A percentile compares a stretch with the other conserved stretches of the same genome.
These are phyloP conservation scores for Paramyrothecium sp. DNA, from an alignment of 2,329 filamentous ascomycete genomes.

Conservation along the genomic window DNA sequence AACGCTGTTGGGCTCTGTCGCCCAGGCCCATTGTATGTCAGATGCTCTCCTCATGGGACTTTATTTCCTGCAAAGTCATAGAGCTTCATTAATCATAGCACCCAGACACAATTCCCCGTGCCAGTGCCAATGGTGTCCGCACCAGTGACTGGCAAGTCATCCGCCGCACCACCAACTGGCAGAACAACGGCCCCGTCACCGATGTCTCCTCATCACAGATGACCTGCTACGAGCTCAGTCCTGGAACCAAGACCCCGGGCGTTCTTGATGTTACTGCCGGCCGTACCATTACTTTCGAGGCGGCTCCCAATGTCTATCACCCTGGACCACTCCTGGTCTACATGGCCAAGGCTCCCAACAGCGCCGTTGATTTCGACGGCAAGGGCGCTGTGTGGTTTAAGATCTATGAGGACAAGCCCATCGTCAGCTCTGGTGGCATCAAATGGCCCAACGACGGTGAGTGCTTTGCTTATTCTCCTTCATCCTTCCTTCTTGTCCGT, in stretches of 20 bases:
- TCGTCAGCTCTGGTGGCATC: slow-evolving; percentile 30
- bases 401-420: slow-evolving; percentile 41
- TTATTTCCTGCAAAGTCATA: neutral
- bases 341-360: slow-evolving; percentile 32
- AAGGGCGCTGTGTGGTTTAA: slow-evolving; percentile 36
- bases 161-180: slow-evolving; percentile 47
- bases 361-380: slow-evolving; percentile 36
- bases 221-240: slow-evolving; percentile 47
- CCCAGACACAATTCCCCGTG: slow-evolving; percentile 39
- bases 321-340: slow-evolving; percentile 34
- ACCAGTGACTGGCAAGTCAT: slow-evolving; percentile 45
- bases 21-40: slow-evolving; percentile 2
- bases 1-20: neutral
- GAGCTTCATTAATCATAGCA: neutral
- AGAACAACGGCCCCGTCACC: slow-evolving; percentile 47
- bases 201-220: slow-evolving; percentile 45
- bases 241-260: slow-evolving; percentile 40
- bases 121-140: slow-evolving; percentile 27
- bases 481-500: neutral
- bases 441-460: slow-evolving; percentile 37
- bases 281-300: slow-evolving; percentile 24
- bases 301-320: slow-evolving; percentile 39
- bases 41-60: neutral
- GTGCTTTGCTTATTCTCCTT: neutral
- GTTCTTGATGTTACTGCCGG: slow-evolving; percentile 29